Conservation (phyloP, 257 asterid genomes). For the Solanum phureja region DNA sequence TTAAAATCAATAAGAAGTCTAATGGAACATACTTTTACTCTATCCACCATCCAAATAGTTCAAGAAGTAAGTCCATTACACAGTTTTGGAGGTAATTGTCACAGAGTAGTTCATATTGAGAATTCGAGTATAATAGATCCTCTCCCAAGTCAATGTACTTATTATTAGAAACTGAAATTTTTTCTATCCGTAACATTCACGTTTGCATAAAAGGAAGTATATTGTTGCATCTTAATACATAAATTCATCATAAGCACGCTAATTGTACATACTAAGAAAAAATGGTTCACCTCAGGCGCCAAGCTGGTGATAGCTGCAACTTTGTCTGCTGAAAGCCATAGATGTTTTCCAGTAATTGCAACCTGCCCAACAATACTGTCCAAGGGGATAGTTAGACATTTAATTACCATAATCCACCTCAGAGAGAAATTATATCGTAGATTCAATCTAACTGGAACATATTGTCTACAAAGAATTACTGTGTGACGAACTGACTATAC, state of each 20-base stretch:
- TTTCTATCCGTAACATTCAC: neutral
- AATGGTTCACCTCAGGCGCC: slow-evolving; percentile 46
- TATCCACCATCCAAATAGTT: neutral
- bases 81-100: neutral
- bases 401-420: neutral
- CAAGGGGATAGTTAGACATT: slow-evolving; percentile 2
- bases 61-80: neutral
- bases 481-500: neutral
- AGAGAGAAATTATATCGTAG: neutral
- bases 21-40: neutral
- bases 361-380: slow-evolving; percentile 80
- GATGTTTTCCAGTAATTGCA: slow-evolving; percentile 87
- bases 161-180: neutral
- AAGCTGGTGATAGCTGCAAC: slow-evolving; percentile 29
- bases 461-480: neutral
- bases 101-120: neutral
- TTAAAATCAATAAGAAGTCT: neutral
- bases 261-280: neutral
- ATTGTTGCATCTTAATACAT: neutral
- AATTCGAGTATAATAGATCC: neutral
- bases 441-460: neutral
- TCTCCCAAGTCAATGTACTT: neutral
- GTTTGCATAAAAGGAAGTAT: neutral
- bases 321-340: slow-evolving; percentile 67
- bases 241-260: neutral